Base-by-base conservation (phyloP, 2,329 filamentous ascomycete genomes). In the Lithohypha guttulata region DNA sequence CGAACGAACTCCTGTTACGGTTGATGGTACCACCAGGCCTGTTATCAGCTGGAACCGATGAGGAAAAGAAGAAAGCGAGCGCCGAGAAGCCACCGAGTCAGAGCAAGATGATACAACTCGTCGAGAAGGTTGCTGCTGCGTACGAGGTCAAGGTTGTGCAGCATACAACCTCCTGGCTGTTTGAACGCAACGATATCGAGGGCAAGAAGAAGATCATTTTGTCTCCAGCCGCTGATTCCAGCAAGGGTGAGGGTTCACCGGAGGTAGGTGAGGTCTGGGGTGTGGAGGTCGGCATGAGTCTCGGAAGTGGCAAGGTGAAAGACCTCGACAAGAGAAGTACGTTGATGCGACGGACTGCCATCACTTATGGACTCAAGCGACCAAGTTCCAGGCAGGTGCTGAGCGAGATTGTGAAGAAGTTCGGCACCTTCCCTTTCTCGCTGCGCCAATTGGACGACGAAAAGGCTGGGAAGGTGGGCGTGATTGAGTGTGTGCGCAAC, bases 121-220 rank as follows among this genome's bases (percentile, higher is more conserved):
- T 98, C 35, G 86, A 95, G 66, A 95, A 91, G 73, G 76, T 96
- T 31, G 83, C 79, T 59, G 86, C 93, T 69, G 73, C 76, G 53
- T 98, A 93, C 64, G 87, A 84, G 46, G 87, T 83, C 72, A 93
- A 80, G 61, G 68, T 96, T 18, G 85, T 98, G 41, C 91, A 98
- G 75, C 93, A 87, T 73, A 98, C 91, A 48, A 98, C 91, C 29
- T 93, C 84, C 57, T 98, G 91, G 87, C 67, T 85, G 45, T 96
- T 98, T 60, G 86, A 85, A 58, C 83, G 84, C 61, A 94, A 96
- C 65, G 91, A 98, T 65, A 96, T 98, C 49, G 91, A 98, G 70
- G 83, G 84, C 55, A 79, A 81, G 71, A 95, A 95, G 79, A 96
- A 95, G 77, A 94, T 98, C 57, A 91, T 98, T 51, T 70, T 98